Conservation (phyloP, 208 protist species). For the Kentomonas sorsogonicus region DNA sequence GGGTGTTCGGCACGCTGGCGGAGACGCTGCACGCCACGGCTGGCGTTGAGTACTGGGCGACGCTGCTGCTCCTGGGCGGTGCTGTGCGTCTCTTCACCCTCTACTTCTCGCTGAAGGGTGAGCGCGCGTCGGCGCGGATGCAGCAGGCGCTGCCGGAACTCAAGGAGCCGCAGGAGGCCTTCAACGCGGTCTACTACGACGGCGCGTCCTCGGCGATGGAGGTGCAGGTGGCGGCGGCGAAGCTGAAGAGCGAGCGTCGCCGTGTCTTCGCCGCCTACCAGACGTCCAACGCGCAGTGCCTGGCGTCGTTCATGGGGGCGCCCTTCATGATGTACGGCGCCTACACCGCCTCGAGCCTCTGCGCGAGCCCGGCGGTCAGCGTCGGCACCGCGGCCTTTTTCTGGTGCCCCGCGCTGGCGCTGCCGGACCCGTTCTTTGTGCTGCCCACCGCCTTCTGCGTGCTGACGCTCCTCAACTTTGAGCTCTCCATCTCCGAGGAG, state of each 20-base stretch:
- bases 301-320: conserved; percentile 53
- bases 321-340: conserved; percentile 63
- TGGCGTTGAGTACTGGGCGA: conserved; percentile 41
- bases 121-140: conserved; percentile 74
- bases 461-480: conserved; percentile 80
- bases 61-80: conserved; percentile 51
- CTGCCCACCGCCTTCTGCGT: conserved; percentile 57
- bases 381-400: conserved; percentile 67
- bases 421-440: conserved; percentile 69
- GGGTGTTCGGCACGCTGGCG: not conserved
- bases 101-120: conserved; percentile 74
- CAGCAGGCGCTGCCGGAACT: conserved; percentile 64
- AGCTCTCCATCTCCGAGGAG: conserved; percentile 68
- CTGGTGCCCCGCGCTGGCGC: conserved; percentile 64
- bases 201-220: conserved; percentile 53
- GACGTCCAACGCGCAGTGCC: conserved; percentile 66
- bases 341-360: conserved; percentile 52
- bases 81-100: conserved; percentile 59
- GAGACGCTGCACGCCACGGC: conserved; percentile 47
- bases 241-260: conserved; percentile 69
- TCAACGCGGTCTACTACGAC: conserved; percentile 76
- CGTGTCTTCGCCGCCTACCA: conserved; percentile 60
- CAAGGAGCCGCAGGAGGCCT: conserved; percentile 57
- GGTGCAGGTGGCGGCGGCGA: conserved; percentile 69
- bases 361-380: conserved; percentile 45